These are phyloP conservation scores for Panaeolus cyanescens DNA, from an alignment of 768 basidiomycete species.

Conservation along the genomic window DNA sequence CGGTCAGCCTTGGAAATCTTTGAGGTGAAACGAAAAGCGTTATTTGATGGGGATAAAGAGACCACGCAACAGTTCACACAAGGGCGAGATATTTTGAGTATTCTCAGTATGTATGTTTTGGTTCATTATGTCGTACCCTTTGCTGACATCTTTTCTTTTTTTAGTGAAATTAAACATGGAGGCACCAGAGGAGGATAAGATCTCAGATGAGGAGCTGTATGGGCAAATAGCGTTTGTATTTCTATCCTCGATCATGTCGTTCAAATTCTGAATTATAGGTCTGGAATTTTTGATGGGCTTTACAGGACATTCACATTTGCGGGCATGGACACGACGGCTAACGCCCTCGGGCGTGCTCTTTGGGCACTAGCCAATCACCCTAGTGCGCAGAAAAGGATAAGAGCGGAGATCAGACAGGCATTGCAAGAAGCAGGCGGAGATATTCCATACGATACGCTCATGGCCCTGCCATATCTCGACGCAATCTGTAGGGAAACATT, in stretches of 20 bases:
- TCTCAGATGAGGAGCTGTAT: conserved; percentile 33
- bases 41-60: conserved; percentile 37
- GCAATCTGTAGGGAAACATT: conserved; percentile 38
- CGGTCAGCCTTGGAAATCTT: conserved; percentile 38
- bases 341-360: conserved; percentile 38
- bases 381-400: conserved; percentile 32
- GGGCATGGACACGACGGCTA: conserved; percentile 49
- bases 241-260: background rate
- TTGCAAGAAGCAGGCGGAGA: conserved; percentile 27
- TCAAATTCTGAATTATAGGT: background rate
- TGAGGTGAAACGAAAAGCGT: conserved; percentile 33
- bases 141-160: background rate
- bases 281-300: no score
- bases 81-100: conserved; percentile 48
- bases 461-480: conserved; percentile 38
- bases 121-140: background rate
- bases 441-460: conserved; percentile 30
- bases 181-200: conserved; percentile 28
- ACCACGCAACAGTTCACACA: conserved; percentile 31
- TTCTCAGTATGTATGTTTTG: conserved; percentile 45
- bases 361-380: conserved; percentile 30
- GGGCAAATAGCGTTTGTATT: conserved; percentile 29
- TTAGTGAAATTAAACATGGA: conserved; percentile 36
- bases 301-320: conserved; percentile 33
- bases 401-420: conserved; percentile 35